A percentile compares a stretch with the other conserved stretches of the same genome.
Evolutionary conservation across 306 rosid genomes (phyloP).

Genomic region (Acacia confusa): DNA sequence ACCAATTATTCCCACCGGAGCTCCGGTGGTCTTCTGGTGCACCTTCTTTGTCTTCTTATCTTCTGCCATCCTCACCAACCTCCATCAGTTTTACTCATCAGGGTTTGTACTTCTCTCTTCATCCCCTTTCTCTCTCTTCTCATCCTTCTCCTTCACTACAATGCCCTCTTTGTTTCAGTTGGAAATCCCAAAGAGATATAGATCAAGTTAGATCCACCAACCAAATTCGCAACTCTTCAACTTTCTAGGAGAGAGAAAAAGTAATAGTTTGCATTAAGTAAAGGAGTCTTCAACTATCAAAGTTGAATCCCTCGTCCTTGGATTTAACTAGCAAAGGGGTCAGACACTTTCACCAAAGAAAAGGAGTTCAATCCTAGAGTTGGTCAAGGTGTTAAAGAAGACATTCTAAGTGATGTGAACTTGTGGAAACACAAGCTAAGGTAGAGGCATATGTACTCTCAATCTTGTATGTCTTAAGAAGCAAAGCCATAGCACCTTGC

Average conservation of each 20-base stretch:
- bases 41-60: conserved; percentile 47
- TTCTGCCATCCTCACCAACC: conserved; percentile 41
- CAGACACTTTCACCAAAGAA: too few species aligned
- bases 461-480: too few species aligned
- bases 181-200: not conserved
- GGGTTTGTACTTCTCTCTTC: conserved; percentile 31
- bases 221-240: not conserved
- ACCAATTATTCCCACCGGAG: too few species aligned
- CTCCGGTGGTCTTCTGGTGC: conserved; percentile 51
- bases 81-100: conserved; percentile 17
- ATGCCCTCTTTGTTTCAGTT: not conserved
- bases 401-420: too few species aligned
- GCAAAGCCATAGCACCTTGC: too few species aligned
- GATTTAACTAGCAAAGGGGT: too few species aligned
- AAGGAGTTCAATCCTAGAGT: too few species aligned
- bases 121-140: too few species aligned
- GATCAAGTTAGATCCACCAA: not conserved
- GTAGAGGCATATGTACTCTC: too few species aligned
- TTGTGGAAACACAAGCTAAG: too few species aligned
- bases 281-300: not conserved
- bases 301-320: too few species aligned
- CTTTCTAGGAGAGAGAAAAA: conserved; percentile 9
- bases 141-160: not conserved
- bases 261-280: not conserved
- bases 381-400: too few species aligned